Conservation (phyloP, 768 basidiomycete species). For the Cantharellus cinnabarinus region DNA sequence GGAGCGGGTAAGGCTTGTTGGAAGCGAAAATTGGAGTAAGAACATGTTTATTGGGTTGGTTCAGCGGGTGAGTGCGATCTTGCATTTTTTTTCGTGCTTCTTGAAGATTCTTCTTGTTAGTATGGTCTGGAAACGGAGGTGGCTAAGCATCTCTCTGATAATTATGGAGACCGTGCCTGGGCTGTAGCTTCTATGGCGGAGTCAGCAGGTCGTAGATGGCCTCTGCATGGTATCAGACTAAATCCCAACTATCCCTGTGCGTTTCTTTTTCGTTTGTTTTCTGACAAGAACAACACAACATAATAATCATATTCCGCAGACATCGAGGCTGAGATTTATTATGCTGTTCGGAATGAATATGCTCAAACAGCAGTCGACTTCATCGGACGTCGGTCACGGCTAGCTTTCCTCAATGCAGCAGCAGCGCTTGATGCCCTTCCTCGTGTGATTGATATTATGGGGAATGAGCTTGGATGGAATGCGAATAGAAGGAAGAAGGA, state of each 20-base stretch:
- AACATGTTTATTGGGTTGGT: conserved; percentile 96
- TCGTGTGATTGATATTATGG: conserved; percentile 79
- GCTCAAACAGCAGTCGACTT: conserved; percentile 85
- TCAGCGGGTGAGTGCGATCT: conserved; percentile 42
- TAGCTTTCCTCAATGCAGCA: conserved; percentile 82
- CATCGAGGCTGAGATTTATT: conserved; percentile 85
- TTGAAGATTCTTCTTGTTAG: conserved; percentile 18
- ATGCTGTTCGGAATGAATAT: conserved; percentile 78
- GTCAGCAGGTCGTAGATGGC: conserved; percentile 62
- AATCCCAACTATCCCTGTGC: conserved; percentile 54
- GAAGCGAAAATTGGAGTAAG: conserved; percentile 82
- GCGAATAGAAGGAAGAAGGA: conserved; percentile 35
- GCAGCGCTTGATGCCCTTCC: conserved; percentile 73
- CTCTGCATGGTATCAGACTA: conserved; percentile 64
- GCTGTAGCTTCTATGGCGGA: conserved; percentile 66
- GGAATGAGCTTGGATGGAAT: conserved; percentile 64
- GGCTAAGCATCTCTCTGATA: conserved; percentile 80
- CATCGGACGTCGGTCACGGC: conserved; percentile 77
- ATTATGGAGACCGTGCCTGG: conserved; percentile 95
- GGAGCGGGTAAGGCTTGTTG: conserved; percentile 60
- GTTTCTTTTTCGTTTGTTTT: conserved; percentile 9
- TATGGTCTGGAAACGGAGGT: conserved; percentile 84
- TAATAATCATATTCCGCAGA: conserved; percentile 19
- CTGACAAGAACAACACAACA: neutral
- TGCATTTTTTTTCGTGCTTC: neutral